A percentile compares a stretch with the other conserved stretches of the same genome.
These are phyloP conservation scores for Acer yangbiense DNA, from an alignment of 345 rosid species.

Conservation along the genomic window DNA sequence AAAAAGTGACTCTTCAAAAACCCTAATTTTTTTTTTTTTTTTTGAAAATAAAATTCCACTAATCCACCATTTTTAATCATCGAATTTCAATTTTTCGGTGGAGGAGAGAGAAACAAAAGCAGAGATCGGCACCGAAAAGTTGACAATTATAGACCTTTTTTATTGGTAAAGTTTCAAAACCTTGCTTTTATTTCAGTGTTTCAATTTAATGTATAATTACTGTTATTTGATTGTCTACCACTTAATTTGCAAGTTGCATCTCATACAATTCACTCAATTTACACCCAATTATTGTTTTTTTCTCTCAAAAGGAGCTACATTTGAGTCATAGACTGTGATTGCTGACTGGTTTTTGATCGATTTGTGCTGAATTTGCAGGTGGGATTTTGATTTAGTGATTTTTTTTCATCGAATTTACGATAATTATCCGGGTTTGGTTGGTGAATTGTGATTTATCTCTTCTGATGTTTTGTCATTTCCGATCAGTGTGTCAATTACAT, in stretches of 20 bases:
- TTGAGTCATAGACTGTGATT: slow-evolving; percentile 1
- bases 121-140: slow-evolving; percentile 30
- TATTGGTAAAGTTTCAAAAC: slow-evolving; percentile 17
- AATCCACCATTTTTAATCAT: neutral
- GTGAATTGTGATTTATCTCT: slow-evolving; percentile 37
- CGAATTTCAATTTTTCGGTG: slow-evolving; percentile 19
- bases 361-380: slow-evolving; percentile 35
- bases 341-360: slow-evolving; percentile 17
- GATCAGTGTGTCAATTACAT: slow-evolving; percentile 50
- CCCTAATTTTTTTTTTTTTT: neutral
- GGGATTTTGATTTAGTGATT: neutral
- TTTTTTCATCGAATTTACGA: slow-evolving; percentile 4
- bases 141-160: slow-evolving; percentile 13
- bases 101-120: slow-evolving; percentile 7
- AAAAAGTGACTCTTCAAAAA: neutral
- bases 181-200: neutral
- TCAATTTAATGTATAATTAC: neutral
- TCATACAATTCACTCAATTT: neutral
- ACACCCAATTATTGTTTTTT: neutral
- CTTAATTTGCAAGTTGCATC: neutral
- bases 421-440: slow-evolving; percentile 14
- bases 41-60: neutral
- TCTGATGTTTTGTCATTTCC: slow-evolving; percentile 81
- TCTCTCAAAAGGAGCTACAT: neutral
- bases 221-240: slow-evolving; percentile 3